These are phyloP conservation scores for Suillus placidus DNA, from an alignment of 768 basidiomycete genomes.

Conservation along the genomic window DNA sequence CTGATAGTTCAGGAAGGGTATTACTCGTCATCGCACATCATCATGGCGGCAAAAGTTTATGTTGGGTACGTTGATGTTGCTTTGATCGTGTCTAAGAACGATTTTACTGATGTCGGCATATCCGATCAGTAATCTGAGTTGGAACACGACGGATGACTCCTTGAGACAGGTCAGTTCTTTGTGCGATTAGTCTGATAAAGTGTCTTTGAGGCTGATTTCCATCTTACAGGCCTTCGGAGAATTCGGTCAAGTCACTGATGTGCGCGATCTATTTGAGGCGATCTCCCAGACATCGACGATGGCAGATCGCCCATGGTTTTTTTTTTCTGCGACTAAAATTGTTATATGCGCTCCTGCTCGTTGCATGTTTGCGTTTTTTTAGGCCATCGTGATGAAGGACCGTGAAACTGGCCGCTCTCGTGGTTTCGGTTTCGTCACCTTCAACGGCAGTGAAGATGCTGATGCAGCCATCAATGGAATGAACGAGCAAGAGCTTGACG, in stretches of 20 bases:
- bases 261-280: slow-evolving; percentile 41
- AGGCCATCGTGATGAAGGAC: slow-evolving; percentile 46
- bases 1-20: slow-evolving; percentile 14
- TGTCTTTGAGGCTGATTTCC: slow-evolving; percentile 8
- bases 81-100: not conserved
- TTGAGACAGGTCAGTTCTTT: slow-evolving; percentile 28
- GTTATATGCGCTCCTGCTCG: slow-evolving; percentile 26
- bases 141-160: slow-evolving; percentile 33
- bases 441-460: slow-evolving; percentile 36
- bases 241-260: slow-evolving; percentile 52
- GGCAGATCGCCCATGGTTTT: slow-evolving; percentile 26
- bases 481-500: slow-evolving; percentile 58
- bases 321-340: slow-evolving; percentile 28
- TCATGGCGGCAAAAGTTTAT: slow-evolving; percentile 36
- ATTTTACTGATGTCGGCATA: slow-evolving; percentile 7
- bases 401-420: slow-evolving; percentile 60
- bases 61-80: slow-evolving; percentile 26
- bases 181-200: not conserved
- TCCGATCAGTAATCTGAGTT: slow-evolving; percentile 35
- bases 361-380: slow-evolving; percentile 11
- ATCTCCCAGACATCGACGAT: slow-evolving; percentile 32
- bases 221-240: slow-evolving; percentile 43
- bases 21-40: slow-evolving; percentile 20
- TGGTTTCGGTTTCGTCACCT: slow-evolving; percentile 60
- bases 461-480: slow-evolving; percentile 46